phyloP scores from a whole-genome alignment of 106 monocot genomes.

The Allium sativum region DNA sequence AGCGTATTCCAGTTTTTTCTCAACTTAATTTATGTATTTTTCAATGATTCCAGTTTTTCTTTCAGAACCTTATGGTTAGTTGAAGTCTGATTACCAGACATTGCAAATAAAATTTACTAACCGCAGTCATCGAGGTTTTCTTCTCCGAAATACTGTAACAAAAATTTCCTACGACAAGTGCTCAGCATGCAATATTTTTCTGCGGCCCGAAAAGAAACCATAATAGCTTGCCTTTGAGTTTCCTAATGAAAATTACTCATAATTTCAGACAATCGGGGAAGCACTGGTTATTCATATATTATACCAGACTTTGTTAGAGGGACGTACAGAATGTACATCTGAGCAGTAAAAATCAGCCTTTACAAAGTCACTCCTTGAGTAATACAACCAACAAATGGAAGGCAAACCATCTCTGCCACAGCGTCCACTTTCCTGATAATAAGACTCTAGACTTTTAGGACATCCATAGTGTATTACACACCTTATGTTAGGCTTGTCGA shows the following conservation, averaged over 20 bases:
- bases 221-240: constrained; percentile 72
- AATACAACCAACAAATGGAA: constrained; percentile 90
- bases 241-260: constrained; percentile 23
- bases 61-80: no score
- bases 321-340: constrained; percentile 59
- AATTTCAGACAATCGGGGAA: background rate
- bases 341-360: constrained; percentile 93
- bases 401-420: constrained; percentile 94
- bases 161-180: constrained; percentile 79
- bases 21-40: no score
- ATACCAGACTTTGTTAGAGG: background rate
- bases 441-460: constrained; percentile 90
- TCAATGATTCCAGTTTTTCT: no score
- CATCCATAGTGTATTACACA: constrained; percentile 99
- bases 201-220: constrained; percentile 72
- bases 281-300: background rate
- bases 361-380: constrained; percentile 82
- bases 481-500: constrained; percentile 93
- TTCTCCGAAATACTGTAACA: constrained; percentile 91
- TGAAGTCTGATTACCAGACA: no score
- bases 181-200: constrained; percentile 76
- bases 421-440: constrained; percentile 98
- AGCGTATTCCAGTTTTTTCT: no score
- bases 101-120: constrained; percentile 15
- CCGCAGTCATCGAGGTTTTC: constrained; percentile 39